Conservation (phyloP, 768 basidiomycete genomes). For the Termitomyces sp. region DNA sequence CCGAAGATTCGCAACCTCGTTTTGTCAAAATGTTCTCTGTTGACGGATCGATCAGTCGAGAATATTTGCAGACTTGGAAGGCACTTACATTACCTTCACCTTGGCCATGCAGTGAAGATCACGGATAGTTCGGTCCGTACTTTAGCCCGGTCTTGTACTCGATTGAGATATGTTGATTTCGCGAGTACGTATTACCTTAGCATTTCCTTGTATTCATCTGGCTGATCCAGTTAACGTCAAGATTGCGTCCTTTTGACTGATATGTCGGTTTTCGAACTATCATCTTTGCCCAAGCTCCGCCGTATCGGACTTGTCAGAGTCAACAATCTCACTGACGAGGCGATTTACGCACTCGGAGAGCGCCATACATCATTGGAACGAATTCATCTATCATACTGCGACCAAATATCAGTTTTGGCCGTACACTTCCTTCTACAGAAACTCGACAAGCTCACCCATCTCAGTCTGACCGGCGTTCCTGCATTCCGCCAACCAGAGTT, state of each 20-base stretch:
- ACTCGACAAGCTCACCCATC: constrained; percentile 88
- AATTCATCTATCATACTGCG: constrained; percentile 96
- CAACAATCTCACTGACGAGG: constrained; percentile 89
- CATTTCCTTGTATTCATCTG: constrained; percentile 3
- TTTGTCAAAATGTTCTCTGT: constrained; percentile 74
- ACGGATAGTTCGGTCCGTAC: constrained; percentile 85
- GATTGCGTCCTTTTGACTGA: constrained; percentile 89
- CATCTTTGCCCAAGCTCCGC: constrained; percentile 83
- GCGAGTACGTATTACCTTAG: constrained; percentile 65
- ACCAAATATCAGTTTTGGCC: constrained; percentile 89
- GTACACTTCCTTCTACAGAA: constrained; percentile 87
- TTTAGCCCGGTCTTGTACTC: constrained; percentile 82
- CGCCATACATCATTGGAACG: constrained; percentile 87
- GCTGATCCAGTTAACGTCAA: constrained; percentile 30
- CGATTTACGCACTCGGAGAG: constrained; percentile 84
- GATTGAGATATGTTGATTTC: constrained; percentile 93
- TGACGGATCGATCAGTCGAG: constrained; percentile 82
- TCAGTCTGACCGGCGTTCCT: constrained; percentile 95
- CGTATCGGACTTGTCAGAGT: constrained; percentile 95
- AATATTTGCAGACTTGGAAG: constrained; percentile 87
- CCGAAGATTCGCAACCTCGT: constrained; percentile 85
- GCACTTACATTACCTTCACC: constrained; percentile 90
- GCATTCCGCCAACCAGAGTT: constrained; percentile 83
- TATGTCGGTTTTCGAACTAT: constrained; percentile 89
- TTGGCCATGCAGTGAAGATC: constrained; percentile 88